Conservation (phyloP, 2,329 filamentous ascomycete genomes). For the Aspergillus piperis region DNA sequence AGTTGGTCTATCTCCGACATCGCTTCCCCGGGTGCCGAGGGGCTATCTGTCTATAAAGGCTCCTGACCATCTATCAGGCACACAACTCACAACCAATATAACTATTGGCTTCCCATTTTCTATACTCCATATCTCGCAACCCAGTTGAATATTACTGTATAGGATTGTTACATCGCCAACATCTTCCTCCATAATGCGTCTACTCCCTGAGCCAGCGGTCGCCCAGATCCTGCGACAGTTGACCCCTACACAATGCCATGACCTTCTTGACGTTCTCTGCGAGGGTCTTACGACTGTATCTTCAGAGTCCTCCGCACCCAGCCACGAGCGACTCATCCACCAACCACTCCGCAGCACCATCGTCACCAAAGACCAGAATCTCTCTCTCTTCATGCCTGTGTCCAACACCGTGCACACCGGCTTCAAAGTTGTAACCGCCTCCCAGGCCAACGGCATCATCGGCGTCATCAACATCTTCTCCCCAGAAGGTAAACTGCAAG, state of each 20-base stretch:
- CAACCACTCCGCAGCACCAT: constrained; percentile 48
- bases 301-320: constrained; percentile 27
- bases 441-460: constrained; percentile 48
- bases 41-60: not conserved
- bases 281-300: constrained; percentile 37
- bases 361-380: constrained; percentile 45
- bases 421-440: constrained; percentile 70
- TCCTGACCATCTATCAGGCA: not conserved
- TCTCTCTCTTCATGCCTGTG: constrained; percentile 74
- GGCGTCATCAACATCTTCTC: constrained; percentile 71
- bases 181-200: constrained; percentile 29
- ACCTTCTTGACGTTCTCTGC: constrained; percentile 40
- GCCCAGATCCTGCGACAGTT: constrained; percentile 36
- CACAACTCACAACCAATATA: not conserved
- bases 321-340: constrained; percentile 37
- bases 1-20: constrained; percentile 11
- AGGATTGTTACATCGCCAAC: no score
- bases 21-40: not conserved
- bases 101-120: no score
- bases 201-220: constrained; percentile 38
- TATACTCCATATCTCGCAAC: no score
- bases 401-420: constrained; percentile 64
- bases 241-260: constrained; percentile 34
- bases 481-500: constrained; percentile 62
- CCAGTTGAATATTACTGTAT: fast-evolving